Percentiles rank a stretch among this genome's conserved stretches.
phyloP scores from a whole-genome alignment of 176 grass and related monocot species.

The Triticum timopheevii region DNA sequence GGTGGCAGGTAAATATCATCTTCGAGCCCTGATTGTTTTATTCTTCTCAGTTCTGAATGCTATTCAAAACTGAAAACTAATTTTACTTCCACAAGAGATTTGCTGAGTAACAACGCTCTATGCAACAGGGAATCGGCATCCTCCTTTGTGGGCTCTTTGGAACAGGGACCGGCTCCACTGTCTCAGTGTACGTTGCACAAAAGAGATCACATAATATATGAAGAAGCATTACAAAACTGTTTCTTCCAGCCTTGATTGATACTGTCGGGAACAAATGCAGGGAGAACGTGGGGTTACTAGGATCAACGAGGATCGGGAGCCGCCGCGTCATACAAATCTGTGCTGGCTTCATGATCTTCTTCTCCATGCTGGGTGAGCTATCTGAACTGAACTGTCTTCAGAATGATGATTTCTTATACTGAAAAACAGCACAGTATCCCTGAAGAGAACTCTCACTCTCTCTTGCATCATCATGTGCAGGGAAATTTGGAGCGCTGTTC shows the following conservation, averaged over 20 bases:
- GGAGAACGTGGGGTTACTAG: conserved; percentile 91
- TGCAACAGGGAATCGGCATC: conserved; percentile 80
- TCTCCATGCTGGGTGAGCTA: conserved; percentile 83
- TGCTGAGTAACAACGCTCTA: not conserved
- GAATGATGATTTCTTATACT: not conserved
- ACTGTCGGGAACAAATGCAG: conserved; percentile 37
- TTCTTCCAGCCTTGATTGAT: conserved; percentile 6
- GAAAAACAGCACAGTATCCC: not conserved
- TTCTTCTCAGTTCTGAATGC: conserved; percentile 3
- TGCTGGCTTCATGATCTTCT: conserved; percentile 98
- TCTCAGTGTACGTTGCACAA: conserved; percentile 57
- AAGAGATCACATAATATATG: not conserved
- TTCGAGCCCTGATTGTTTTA: not conserved
- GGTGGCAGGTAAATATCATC: conserved; percentile 73
- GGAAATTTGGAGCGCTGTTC: conserved; percentile 96
- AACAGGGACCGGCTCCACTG: conserved; percentile 78
- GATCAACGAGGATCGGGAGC: conserved; percentile 90
- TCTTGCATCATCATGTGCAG: conserved; percentile 20
- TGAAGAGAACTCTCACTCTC: not conserved
- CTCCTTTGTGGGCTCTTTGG: conserved; percentile 87
- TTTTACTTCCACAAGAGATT: not conserved
- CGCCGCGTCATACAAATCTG: conserved; percentile 91
- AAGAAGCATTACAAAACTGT: not conserved
- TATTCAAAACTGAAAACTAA: conserved; percentile 16
- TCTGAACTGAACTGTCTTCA: not conserved